A percentile compares a stretch with the other conserved stretches of the same genome.
These are phyloP conservation scores for Discostella stelligeroides DNA, from an alignment of 108 stramenopile species.

Conservation along the genomic window DNA sequence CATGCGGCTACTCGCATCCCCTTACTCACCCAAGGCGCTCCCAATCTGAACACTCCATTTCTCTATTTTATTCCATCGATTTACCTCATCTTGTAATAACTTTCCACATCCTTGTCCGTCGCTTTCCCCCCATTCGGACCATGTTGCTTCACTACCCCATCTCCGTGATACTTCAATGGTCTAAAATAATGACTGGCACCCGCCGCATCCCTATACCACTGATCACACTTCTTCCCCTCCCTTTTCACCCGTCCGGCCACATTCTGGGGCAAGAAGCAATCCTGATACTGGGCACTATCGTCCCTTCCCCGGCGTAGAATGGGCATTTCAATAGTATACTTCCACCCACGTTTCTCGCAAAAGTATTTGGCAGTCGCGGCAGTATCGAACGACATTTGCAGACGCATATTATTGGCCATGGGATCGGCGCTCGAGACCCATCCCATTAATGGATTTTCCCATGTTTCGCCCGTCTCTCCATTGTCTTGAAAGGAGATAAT, in stretches of 20 bases:
- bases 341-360: slow-evolving; percentile 93
- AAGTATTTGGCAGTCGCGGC: slow-evolving; percentile 92
- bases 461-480: slow-evolving; percentile 70
- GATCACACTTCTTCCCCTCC: slow-evolving; percentile 71
- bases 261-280: slow-evolving; percentile 85
- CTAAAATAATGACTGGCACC: slow-evolving; percentile 86
- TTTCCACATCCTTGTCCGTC: slow-evolving; percentile 58
- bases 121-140: slow-evolving; percentile 69
- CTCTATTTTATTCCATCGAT: background rate
- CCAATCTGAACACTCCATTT: too few relatives aligned
- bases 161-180: slow-evolving; percentile 89
- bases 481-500: slow-evolving; percentile 79
- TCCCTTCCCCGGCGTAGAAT: slow-evolving; percentile 64
- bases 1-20: too few relatives aligned
- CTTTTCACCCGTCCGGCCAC: slow-evolving; percentile 64
- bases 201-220: slow-evolving; percentile 70
- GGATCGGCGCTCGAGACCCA: slow-evolving; percentile 94
- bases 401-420: slow-evolving; percentile 71
- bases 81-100: slow-evolving; percentile 84
- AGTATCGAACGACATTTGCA: slow-evolving; percentile 79
- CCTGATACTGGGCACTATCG: slow-evolving; percentile 83
- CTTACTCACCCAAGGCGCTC: too few relatives aligned
- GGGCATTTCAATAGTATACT: slow-evolving; percentile 77
- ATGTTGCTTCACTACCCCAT: slow-evolving; percentile 79
- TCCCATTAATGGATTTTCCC: slow-evolving; percentile 96